Base-by-base conservation (phyloP, 1,139 yeast species). In the Candida albicans region DNA sequence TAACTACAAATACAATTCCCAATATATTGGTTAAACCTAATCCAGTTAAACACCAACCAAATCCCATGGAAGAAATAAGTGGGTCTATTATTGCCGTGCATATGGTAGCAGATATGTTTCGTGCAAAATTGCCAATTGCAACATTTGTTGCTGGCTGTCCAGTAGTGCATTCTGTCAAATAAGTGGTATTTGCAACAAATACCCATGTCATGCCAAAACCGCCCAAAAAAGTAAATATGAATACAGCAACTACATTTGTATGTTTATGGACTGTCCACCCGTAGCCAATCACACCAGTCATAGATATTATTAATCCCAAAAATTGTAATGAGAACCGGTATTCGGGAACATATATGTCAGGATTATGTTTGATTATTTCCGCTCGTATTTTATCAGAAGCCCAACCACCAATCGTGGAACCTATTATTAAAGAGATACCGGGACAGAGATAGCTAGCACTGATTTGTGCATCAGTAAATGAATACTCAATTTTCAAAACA, bases 201-300 rank as follows among this genome's bases (percentile, higher is more conserved):
- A 79, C 77, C 79, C 82, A 79, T 0, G 84, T 74, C 71, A 79
- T 70, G 4, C 84, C 84, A 55, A 77, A 75, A 0, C 82, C 82
- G 36, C 67, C 64, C 8, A 79, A 53, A 47, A 75, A 77, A 0
- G 75, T 59, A 46, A 75, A 74, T 0, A 74, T 62, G 49, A 75
- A 70, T 0, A 79, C 66, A 1, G 70, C 51, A 1, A 59, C 71
- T 14, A 77, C 67, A 47, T 73, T 77, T n/a, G 64, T 61, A n/a
- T 67, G 65, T 33, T 57, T 62, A 13, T 77, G 64, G 33, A 74
- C 62, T 36, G 77, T 61, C 84, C 84, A 80, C 0, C 84, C 84
- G 53, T 77, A 80, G 0, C 81, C 77, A 13, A 77, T 51, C 15
- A 77, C 61, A 1, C 84, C 82, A 14, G 62, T 58, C 51, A 75